Base-by-base conservation (phyloP, 305 asterid genomes). In the Fraxinus floribunda region DNA sequence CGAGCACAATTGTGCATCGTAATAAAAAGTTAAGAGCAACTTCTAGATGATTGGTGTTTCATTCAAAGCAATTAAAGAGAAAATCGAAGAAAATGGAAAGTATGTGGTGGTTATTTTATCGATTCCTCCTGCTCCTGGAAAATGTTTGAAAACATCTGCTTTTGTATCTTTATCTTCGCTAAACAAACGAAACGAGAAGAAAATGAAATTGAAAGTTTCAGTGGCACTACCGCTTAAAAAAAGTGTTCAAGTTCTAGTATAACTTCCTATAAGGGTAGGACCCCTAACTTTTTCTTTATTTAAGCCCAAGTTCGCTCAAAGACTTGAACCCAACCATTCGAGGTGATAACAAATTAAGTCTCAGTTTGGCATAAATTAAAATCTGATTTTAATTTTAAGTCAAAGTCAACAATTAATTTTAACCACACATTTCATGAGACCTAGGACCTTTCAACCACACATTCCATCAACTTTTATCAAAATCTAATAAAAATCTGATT, bases 71-170 rank as follows among this genome's bases (percentile, higher is more conserved):
- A 76, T 44, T 7, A 75, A 41, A 35, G 8, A 76, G 6, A 41
- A 39, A 16, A n/a, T 41, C 18, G 64, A 76, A 76, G 24, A 76
- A 38, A 76, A 44, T 76, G 79, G 44, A 46, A 76, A 7, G 79
- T 39, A 76, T 15, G 70, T 76, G 16, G 41, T 76, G 41, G 22
- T 76, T 49, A 76, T 39, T 26, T 22, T 20, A 39, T 6, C 4
- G 4, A 3, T 76, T 20, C 35, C 66, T 22, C 26, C 0, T 24
- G 8, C 7, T 46, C 26, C 39, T 26, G 22, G 16, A 10, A 78
- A 52, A 52, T 6, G 22, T 52, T 6, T 7, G 8, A 52, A 52
- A 52, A 52, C 1, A 16, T 7, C 0, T 52, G 22, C 9, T 1
- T 44, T 44, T 13, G 5, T 44, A 44, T 44, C 16, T 11, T 44